phyloP scores from a whole-genome alignment of 257 asterid species.

The Fraxinus anomala region DNA sequence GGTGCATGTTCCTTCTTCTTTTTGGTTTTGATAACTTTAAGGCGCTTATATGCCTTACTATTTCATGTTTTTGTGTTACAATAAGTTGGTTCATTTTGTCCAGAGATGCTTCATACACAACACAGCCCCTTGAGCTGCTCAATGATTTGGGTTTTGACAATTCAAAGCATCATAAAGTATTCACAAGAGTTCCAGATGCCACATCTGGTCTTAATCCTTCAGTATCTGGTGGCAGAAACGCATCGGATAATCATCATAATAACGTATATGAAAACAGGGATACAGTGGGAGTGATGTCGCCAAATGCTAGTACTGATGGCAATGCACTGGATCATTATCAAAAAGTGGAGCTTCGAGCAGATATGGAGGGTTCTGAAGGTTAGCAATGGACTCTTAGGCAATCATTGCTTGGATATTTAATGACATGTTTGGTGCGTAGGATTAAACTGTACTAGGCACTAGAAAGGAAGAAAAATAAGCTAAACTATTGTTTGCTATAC shows the following conservation, averaged over 20 bases:
- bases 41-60: neutral
- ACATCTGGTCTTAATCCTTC: conserved; percentile 38
- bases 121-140: conserved; percentile 99
- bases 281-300: conserved; percentile 30
- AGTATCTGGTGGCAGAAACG: conserved; percentile 37
- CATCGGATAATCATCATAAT: conserved; percentile 35
- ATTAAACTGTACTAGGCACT: neutral
- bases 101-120: conserved; percentile 96
- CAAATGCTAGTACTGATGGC: conserved; percentile 41
- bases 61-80: conserved; percentile 14
- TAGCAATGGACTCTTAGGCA: conserved; percentile 28
- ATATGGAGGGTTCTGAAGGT: conserved; percentile 88
- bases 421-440: neutral
- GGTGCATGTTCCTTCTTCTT: conserved; percentile 47
- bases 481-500: neutral
- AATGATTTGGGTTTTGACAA: conserved; percentile 77
- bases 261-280: conserved; percentile 56
- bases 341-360: conserved; percentile 46
- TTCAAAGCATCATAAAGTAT: conserved; percentile 47
- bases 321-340: conserved; percentile 46
- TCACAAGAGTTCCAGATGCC: conserved; percentile 52
- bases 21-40: conserved; percentile 15
- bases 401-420: conserved; percentile 4
- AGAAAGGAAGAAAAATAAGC: neutral
- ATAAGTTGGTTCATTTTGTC: conserved; percentile 31